Percentiles rank a stretch among this genome's conserved stretches.
Evolutionary conservation across 768 basidiomycete species (phyloP).

Genomic region (Peribolospora baueri): DNA sequence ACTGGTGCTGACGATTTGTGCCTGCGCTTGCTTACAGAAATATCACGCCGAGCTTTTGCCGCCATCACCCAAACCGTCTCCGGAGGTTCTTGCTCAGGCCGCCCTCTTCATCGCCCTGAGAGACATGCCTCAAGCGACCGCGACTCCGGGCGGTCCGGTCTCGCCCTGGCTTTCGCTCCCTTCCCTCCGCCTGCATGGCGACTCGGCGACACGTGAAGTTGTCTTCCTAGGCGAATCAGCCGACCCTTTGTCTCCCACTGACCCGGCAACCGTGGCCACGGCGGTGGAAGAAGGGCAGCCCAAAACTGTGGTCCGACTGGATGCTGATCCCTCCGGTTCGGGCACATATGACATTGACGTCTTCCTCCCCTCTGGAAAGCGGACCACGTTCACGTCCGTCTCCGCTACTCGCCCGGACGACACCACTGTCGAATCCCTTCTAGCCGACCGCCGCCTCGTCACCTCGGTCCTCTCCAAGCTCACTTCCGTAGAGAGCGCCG

Average conservation of each 20-base stretch:
- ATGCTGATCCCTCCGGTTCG: too few species aligned
- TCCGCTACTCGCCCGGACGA: too few species aligned
- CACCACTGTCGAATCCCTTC: too few species aligned
- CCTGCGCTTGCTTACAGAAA: conserved; percentile 30
- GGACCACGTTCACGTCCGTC: too few species aligned
- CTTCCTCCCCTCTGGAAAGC: too few species aligned
- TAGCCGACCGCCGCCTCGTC: too few species aligned
- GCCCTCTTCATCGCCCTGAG: conserved; percentile 51
- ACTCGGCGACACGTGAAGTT: conserved; percentile 17
- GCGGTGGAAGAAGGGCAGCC: too few species aligned
- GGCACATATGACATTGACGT: too few species aligned
- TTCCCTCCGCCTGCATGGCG: conserved; percentile 56
- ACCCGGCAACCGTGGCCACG: background rate
- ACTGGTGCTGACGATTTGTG: background rate
- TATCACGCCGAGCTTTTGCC: conserved; percentile 64
- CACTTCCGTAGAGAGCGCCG: too few species aligned
- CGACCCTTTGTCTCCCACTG: background rate
- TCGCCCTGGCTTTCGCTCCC: conserved; percentile 48
- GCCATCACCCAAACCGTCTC: conserved; percentile 30
- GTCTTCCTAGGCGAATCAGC: conserved; percentile 3
- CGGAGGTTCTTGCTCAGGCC: conserved; percentile 48
- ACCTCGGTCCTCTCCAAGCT: too few species aligned
- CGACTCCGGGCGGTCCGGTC: conserved; percentile 12
- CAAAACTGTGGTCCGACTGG: too few species aligned
- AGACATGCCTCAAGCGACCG: conserved; percentile 24